Conservation (phyloP, 2,329 filamentous ascomycete species). For the Cercospora zeina region DNA sequence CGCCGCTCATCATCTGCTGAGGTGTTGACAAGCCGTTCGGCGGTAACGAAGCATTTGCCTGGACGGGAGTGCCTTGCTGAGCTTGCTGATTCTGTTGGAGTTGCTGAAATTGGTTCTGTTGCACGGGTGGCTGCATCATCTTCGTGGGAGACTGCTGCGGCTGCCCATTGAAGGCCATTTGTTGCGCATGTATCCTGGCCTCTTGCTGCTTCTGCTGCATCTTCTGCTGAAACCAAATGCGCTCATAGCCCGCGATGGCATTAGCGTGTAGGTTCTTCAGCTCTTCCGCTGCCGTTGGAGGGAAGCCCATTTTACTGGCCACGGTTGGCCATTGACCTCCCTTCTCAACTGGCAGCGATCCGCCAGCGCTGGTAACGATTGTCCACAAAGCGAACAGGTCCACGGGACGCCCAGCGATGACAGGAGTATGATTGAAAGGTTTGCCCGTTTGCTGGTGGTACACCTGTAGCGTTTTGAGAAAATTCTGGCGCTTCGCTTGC, state of each 20-base stretch:
- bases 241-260: conserved; percentile 76
- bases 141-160: conserved; percentile 40
- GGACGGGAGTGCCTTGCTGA: conserved; percentile 46
- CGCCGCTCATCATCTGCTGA: conserved; percentile 42
- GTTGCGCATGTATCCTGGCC: conserved; percentile 41
- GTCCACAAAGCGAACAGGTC: conserved; percentile 77
- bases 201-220: conserved; percentile 42
- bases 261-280: conserved; percentile 71
- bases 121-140: conserved; percentile 35
- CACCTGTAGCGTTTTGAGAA: conserved; percentile 69
- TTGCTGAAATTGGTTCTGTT: conserved; percentile 34
- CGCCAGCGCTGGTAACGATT: conserved; percentile 72
- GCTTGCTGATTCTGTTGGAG: conserved; percentile 34
- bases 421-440: conserved; percentile 72
- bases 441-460: conserved; percentile 66
- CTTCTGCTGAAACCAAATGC: conserved; percentile 61
- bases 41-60: conserved; percentile 51
- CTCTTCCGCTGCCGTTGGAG: conserved; percentile 66
- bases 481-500: conserved; percentile 36
- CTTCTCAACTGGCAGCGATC: conserved; percentile 70
- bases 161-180: conserved; percentile 43
- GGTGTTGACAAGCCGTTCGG: conserved; percentile 51
- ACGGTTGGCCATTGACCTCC: conserved; percentile 73
- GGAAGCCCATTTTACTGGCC: conserved; percentile 54
- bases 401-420: conserved; percentile 71